Conservation (phyloP, 1,284 basidiomycete genomes). For the Kwoniella shivajii region DNA sequence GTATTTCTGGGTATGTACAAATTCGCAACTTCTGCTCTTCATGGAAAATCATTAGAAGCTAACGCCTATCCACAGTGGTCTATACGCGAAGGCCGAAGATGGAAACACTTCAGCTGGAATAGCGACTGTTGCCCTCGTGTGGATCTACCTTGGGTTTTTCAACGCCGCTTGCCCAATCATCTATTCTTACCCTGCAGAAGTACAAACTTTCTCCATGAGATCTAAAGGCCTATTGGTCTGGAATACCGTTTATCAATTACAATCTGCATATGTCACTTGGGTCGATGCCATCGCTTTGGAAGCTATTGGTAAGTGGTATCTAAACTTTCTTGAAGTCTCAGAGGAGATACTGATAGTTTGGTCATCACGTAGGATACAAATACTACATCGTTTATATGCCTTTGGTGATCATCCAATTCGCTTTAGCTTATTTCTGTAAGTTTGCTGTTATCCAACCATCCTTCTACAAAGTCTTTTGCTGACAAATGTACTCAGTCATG, state of each 20-base stretch:
- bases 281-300: constrained; percentile 53
- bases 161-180: constrained; percentile 51
- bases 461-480: background rate
- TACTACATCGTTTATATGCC: constrained; percentile 54
- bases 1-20: constrained; percentile 42
- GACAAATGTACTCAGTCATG: constrained; percentile 33
- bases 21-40: background rate
- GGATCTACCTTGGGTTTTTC: constrained; percentile 53
- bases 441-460: background rate
- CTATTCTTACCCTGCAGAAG: constrained; percentile 52
- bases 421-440: constrained; percentile 39
- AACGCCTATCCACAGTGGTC: constrained; percentile 25
- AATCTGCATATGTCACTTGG: constrained; percentile 40
- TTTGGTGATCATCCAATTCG: constrained; percentile 45
- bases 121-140: constrained; percentile 51
- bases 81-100: constrained; percentile 38
- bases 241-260: constrained; percentile 50
- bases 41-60: background rate
- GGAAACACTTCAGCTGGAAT: constrained; percentile 38
- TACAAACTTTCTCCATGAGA: constrained; percentile 53
- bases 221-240: constrained; percentile 54
- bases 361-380: constrained; percentile 33
- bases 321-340: background rate
- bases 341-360: background rate
- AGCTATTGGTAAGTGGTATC: constrained; percentile 38